Percentiles rank a stretch among this genome's conserved stretches.
Conservation (phyloP, 2,329 filamentous ascomycete species). For the Chrysosphaeria jannelii region DNA sequence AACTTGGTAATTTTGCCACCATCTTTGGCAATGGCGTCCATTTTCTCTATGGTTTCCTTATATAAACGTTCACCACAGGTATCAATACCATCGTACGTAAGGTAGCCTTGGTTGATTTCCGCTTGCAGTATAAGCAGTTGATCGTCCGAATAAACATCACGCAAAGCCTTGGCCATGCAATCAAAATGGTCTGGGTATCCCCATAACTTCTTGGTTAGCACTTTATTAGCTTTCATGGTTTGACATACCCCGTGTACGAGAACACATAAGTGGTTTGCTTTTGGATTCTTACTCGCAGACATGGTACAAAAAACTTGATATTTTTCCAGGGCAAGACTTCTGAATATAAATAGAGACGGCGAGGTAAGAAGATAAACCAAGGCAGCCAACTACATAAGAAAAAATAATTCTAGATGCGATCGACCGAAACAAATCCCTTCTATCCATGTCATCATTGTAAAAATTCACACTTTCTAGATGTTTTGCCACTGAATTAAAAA, state of each 20-base stretch:
- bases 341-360: too few relatives aligned
- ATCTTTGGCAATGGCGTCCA: slow-evolving; percentile 16
- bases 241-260: slow-evolving; percentile 40
- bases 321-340: too few relatives aligned
- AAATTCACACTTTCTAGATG: too few relatives aligned
- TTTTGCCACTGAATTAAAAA: too few relatives aligned
- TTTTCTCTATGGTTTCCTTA: slow-evolving; percentile 28
- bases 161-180: slow-evolving; percentile 33
- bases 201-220: slow-evolving; percentile 26
- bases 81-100: slow-evolving; percentile 41
- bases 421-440: too few relatives aligned
- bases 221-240: not conserved
- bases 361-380: too few relatives aligned
- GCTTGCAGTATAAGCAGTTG: slow-evolving; percentile 38
- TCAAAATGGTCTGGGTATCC: slow-evolving; percentile 47
- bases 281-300: too few relatives aligned
- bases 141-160: slow-evolving; percentile 27
- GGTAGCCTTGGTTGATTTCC: slow-evolving; percentile 42
- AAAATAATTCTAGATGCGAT: too few relatives aligned
- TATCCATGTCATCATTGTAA: too few relatives aligned
- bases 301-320: too few relatives aligned
- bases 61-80: slow-evolving; percentile 35
- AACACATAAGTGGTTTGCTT: slow-evolving; percentile 44
- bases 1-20: slow-evolving; percentile 53
- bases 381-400: too few relatives aligned